Percentiles rank a stretch among this genome's conserved stretches.
Evolutionary conservation across 1,284 basidiomycete species (phyloP).

Genomic region (Ceratorhiza oryzae-sativae): DNA sequence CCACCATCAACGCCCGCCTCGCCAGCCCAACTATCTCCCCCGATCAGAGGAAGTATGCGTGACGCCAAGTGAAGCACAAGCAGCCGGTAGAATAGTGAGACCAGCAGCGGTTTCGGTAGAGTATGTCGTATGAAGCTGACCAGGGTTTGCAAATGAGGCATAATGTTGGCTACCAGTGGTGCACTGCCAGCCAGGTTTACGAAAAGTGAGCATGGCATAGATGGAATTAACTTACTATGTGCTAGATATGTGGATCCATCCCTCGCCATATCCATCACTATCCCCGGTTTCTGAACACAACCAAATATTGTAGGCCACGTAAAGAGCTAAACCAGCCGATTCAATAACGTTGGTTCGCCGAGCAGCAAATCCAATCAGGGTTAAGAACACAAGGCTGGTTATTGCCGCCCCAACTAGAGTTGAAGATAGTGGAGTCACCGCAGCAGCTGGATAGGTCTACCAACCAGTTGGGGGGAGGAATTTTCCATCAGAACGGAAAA

Average conservation of each 20-base stretch:
- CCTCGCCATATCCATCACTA: slow-evolving; percentile 39
- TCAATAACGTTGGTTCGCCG: slow-evolving; percentile 93
- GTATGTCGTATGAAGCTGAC: slow-evolving; percentile 81
- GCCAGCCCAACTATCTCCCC: slow-evolving; percentile 77
- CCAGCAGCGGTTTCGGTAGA: slow-evolving; percentile 81
- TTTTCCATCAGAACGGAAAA: slow-evolving; percentile 1
- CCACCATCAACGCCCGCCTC: slow-evolving; percentile 67
- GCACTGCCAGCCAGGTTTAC: slow-evolving; percentile 56
- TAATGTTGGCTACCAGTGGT: slow-evolving; percentile 75
- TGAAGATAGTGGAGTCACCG: slow-evolving; percentile 81
- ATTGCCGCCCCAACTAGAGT: slow-evolving; percentile 80
- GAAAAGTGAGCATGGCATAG: background rate
- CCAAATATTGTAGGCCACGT: slow-evolving; percentile 87
- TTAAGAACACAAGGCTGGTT: slow-evolving; percentile 80
- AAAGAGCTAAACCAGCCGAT: slow-evolving; percentile 83
- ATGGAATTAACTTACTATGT: slow-evolving; percentile 51
- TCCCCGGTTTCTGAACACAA: slow-evolving; percentile 63
- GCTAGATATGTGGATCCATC: slow-evolving; percentile 52
- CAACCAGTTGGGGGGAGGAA: background rate
- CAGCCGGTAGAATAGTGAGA: slow-evolving; percentile 83
- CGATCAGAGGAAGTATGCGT: slow-evolving; percentile 81
- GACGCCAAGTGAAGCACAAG: slow-evolving; percentile 86
- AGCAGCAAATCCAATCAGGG: slow-evolving; percentile 86
- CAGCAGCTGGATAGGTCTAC: slow-evolving; percentile 78
- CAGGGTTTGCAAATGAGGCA: slow-evolving; percentile 79